Base-by-base conservation (phyloP, 1,284 basidiomycete species). In the Ganoderma lucidum region DNA sequence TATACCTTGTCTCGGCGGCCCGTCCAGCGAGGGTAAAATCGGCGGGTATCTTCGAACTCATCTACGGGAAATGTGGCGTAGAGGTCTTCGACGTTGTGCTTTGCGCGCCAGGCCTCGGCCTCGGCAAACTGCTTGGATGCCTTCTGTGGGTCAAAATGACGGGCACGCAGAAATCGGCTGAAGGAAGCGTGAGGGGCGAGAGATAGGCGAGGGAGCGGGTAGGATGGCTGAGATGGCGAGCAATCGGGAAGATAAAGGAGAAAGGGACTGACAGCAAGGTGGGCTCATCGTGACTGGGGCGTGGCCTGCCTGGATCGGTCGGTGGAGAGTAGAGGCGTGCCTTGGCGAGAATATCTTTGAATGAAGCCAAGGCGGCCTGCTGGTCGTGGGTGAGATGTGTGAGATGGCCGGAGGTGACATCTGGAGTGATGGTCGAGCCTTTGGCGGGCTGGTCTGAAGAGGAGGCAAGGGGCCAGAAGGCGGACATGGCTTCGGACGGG, bases 21-120 rank as follows among this genome's bases (percentile, higher is more conserved):
- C 1, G 92, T 94, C 92, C 92, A 94, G 44, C 90, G 84, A 2
- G 93, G 91, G 80, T 94, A 94, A 70, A 90, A 93, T 64, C 84
- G 82, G 76, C 87, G 87, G 3, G 88, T 79, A 32, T 76, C 76
- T 76, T 90, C 87, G 70, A 94, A 84, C 73, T 94, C 93, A 14
- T 84, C 83, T 0, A 80, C 64, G 32, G 86, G 84, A 73, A 93
- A 90, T 2, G 83, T 83, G 19, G 84, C 83, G 78, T 88, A 94
- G n/a, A 93, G 79, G 19, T 83, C 81, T 45, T 88, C 83, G 10
- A 94, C 89, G 55, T 87, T 78, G 75, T 92, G 83, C 73, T 86
- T 79, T 75, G 83, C 83, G 70, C 92, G 80, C 93, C 93, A 95
- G 14, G 83, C 81, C 74, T 91, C 86, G 0, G 90, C 82, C 30